Conservation (phyloP, 2,329 filamentous ascomycete genomes). For the Helminthosporium solani region DNA sequence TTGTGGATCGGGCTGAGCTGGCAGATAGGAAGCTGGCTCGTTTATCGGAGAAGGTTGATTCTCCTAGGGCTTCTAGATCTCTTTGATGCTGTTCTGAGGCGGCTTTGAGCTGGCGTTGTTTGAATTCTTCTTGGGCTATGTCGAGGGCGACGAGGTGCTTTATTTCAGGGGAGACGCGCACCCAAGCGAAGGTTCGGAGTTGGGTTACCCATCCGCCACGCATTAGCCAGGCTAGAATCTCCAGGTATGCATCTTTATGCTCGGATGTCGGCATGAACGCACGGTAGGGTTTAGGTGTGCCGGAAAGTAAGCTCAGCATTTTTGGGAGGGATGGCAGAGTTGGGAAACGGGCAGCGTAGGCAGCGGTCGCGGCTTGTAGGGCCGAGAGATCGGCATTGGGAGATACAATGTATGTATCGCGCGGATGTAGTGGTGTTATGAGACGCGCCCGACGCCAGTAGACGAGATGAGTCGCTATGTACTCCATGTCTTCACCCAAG, state of each 20-base stretch:
- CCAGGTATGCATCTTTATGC: conserved; percentile 82
- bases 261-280: conserved; percentile 82
- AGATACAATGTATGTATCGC: conserved; percentile 88
- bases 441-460: conserved; percentile 93
- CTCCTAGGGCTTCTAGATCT: conserved; percentile 33
- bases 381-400: conserved; percentile 80
- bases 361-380: conserved; percentile 66
- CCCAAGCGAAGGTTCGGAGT: conserved; percentile 85
- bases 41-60: conserved; percentile 34
- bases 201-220: conserved; percentile 92
- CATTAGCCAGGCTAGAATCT: conserved; percentile 91
- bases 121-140: conserved; percentile 52
- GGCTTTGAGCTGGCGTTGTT: conserved; percentile 34
- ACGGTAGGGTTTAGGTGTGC: conserved; percentile 78
- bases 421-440: conserved; percentile 83
- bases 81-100: conserved; percentile 26
- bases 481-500: conserved; percentile 75
- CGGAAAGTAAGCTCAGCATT: conserved; percentile 81
- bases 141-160: conserved; percentile 76
- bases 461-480: conserved; percentile 88
- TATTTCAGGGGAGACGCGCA: conserved; percentile 79
- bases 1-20: conserved; percentile 26
- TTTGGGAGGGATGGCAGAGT: conserved; percentile 79
- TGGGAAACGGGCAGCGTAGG: conserved; percentile 78
- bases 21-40: conserved; percentile 31